Conservation (phyloP, 352 stramenopile genomes). For the Phytophthora quininea region DNA sequence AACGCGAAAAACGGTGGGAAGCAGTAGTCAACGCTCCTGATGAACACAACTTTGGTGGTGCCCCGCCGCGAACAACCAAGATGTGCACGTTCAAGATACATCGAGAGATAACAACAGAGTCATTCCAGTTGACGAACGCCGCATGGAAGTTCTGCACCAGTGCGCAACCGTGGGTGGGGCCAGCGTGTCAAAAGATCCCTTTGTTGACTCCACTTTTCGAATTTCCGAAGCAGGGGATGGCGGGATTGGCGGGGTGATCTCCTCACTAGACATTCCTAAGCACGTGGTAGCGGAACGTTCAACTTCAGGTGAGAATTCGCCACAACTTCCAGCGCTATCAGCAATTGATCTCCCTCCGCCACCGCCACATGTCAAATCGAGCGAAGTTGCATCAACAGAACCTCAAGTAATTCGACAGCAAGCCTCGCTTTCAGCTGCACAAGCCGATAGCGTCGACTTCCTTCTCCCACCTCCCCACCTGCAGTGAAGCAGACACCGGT, state of each 20-base stretch:
- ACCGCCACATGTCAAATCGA: background rate
- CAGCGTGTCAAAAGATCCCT: slow-evolving; percentile 42
- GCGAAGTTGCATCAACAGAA: too few species aligned
- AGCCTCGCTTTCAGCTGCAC: background rate
- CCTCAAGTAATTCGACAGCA: background rate
- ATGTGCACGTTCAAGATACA: slow-evolving; percentile 1
- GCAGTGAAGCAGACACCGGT: background rate
- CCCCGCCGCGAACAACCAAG: slow-evolving; percentile 32
- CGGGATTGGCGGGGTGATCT: slow-evolving; percentile 14
- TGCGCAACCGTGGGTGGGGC: slow-evolving; percentile 67
- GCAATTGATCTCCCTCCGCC: background rate
- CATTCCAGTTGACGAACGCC: slow-evolving; percentile 57
- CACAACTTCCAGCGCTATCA: background rate
- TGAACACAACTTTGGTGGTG: slow-evolving; percentile 2
- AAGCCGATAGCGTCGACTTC: background rate
- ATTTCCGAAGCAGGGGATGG: slow-evolving; percentile 20
- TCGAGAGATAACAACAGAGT: slow-evolving; percentile 4
- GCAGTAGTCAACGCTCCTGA: slow-evolving; percentile 55
- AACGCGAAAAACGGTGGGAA: slow-evolving; percentile 73
- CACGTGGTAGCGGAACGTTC: slow-evolving; percentile 4
- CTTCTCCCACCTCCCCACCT: slow-evolving; percentile 22
- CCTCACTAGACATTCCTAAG: background rate
- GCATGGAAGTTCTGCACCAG: slow-evolving; percentile 72
- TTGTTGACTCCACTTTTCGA: slow-evolving; percentile 57
- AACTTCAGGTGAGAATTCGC: slow-evolving; percentile 6